A percentile compares a stretch with the other conserved stretches of the same genome.
phyloP scores from a whole-genome alignment of 2,329 filamentous ascomycete genomes.

The Dactylellina cionopaga region DNA sequence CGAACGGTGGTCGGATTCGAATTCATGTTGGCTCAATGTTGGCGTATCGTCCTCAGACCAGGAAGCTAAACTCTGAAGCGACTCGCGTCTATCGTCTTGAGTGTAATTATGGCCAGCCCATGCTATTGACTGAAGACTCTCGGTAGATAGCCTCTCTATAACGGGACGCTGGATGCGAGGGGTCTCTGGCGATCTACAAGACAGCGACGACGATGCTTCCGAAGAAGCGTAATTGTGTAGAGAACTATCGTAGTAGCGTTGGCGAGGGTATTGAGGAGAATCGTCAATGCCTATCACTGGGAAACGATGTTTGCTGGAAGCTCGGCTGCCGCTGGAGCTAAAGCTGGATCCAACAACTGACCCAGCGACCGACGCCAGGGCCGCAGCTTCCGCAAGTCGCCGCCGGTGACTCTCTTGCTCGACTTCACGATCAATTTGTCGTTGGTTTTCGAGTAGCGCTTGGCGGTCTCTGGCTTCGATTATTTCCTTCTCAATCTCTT shows the following conservation, averaged over 20 bases:
- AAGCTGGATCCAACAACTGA: conserved; percentile 26
- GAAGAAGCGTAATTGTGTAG: conserved; percentile 27
- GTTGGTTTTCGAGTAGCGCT: conserved; percentile 29
- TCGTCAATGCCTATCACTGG: conserved; percentile 27
- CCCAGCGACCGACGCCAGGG: conserved; percentile 19
- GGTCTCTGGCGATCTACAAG: neutral
- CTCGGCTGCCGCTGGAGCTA: conserved; percentile 7
- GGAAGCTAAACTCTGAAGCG: conserved; percentile 28
- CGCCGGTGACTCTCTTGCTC: conserved; percentile 44
- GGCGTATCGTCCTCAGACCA: conserved; percentile 50
- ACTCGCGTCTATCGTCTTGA: conserved; percentile 7
- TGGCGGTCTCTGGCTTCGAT: conserved; percentile 34
- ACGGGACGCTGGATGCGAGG: neutral
- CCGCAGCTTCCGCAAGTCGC: conserved; percentile 41
- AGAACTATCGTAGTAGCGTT: conserved; percentile 35
- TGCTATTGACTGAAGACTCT: conserved; percentile 46
- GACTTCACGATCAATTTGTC: conserved; percentile 33
- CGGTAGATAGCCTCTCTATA: conserved; percentile 13
- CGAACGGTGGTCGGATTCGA: neutral
- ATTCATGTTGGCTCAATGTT: conserved; percentile 10
- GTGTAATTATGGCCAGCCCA: conserved; percentile 29
- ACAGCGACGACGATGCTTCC: conserved; percentile 7
- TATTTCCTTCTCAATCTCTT: conserved; percentile 41
- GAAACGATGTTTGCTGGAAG: conserved; percentile 26
- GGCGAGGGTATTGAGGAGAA: conserved; percentile 18